Evolutionary conservation across 2,329 filamentous ascomycete genomes (phyloP), one percentile per base, ranked within the genome.

Genomic region (Ophiostoma populinum): DNA sequence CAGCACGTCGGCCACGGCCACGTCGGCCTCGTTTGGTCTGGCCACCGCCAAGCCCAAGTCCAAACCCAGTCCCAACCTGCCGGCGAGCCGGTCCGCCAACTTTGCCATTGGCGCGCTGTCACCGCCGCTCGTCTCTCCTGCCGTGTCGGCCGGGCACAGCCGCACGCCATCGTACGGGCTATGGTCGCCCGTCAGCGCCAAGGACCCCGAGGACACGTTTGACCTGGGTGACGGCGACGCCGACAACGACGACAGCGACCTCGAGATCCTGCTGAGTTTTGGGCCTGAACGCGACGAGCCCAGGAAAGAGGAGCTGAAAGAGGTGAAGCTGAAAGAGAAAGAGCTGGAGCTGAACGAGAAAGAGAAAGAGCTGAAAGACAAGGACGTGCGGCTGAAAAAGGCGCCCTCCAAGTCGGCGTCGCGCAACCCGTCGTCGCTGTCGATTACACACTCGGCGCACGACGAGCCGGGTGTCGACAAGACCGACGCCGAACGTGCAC

Each of bases 1-100:
- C 9, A 62, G 58, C 42, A 56, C 54, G 9, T 66, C 65, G 6
- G 57, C 58, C 6, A 63, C n/a, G n/a, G n/a, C n/a, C n/a, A n/a
- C n/a, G n/a, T n/a, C n/a, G n/a, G n/a, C n/a, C n/a, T n/a, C n/a
- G n/a, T n/a, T n/a, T n/a, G n/a, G n/a, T n/a, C n/a, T n/a, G n/a
- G n/a, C n/a, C n/a, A n/a, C n/a, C n/a, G n/a, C n/a, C n/a, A n/a
- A n/a, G n/a, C n/a, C n/a, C n/a, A n/a, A n/a, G n/a, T n/a, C n/a
- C n/a, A n/a, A n/a, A n/a, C n/a, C n/a, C n/a, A n/a, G n/a, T n/a
- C n/a, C n/a, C n/a, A n/a, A n/a, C n/a, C n/a, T n/a, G n/a, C n/a
- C n/a, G n/a, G n/a, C n/a, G n/a, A n/a, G n/a, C n/a, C n/a, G n/a
- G n/a, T n/a, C n/a, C n/a, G n/a, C n/a, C 16, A 39, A 34, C 2